These are phyloP conservation scores for Scortechinia acanthostroma DNA, from an alignment of 2,329 filamentous ascomycete genomes.

Conservation along the genomic window DNA sequence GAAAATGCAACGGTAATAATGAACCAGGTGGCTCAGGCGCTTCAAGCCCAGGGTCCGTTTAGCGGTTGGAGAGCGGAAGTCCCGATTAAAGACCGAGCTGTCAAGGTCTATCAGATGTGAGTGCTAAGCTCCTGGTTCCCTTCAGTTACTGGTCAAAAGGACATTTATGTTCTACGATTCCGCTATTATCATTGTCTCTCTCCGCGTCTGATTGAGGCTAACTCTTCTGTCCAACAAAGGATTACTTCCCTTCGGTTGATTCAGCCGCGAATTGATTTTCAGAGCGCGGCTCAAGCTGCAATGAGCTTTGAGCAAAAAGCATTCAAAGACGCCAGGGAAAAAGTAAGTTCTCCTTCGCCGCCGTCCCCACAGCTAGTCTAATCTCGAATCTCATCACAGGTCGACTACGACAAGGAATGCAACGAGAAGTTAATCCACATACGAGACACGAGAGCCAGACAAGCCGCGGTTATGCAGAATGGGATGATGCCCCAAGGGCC, in stretches of 20 bases:
- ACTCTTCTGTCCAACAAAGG: constrained; percentile 11
- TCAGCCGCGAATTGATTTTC: constrained; percentile 25
- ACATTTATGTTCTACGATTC: no score
- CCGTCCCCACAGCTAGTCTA: constrained; percentile 3
- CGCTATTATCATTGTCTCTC: no score
- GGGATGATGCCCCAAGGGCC: constrained; percentile 24
- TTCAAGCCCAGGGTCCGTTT: constrained; percentile 29
- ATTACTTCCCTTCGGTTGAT: constrained; percentile 34
- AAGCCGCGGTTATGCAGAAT: constrained; percentile 26
- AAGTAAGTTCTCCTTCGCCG: constrained; percentile 11
- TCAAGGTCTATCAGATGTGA: constrained; percentile 32
- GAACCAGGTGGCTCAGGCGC: constrained; percentile 23
- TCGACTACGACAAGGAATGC: constrained; percentile 30
- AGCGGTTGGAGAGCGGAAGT: constrained; percentile 33
- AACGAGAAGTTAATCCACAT: constrained; percentile 32
- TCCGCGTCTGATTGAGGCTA: no score
- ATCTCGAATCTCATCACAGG: constrained; percentile 12
- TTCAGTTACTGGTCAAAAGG: neutral
- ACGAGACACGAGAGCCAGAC: constrained; percentile 29
- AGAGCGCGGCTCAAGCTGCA: constrained; percentile 26
- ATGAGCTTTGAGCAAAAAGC: constrained; percentile 32
- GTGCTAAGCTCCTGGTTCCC: no score
- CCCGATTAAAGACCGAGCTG: constrained; percentile 22
- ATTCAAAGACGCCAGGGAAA: constrained; percentile 22
- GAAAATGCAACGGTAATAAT: constrained; percentile 6